Base-by-base conservation (phyloP, 2,329 filamentous ascomycete genomes). In the Pseudocercospora fuligena region DNA sequence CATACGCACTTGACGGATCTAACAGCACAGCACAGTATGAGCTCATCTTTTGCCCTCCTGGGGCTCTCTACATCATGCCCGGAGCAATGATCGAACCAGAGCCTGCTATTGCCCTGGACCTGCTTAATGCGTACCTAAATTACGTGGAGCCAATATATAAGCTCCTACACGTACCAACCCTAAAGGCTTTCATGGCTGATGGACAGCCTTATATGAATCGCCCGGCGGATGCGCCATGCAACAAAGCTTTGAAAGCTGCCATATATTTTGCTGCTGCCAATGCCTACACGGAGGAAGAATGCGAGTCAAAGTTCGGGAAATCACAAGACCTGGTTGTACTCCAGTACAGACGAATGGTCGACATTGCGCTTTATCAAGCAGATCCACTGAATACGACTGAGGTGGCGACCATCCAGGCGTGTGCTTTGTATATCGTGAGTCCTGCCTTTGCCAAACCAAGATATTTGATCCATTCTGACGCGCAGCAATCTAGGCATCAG, bases 201-300 rank as follows among this genome's bases (percentile, higher is more conserved):
- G 71, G 69, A 19, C 62, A 60, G 23, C 65, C 70, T 1, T 77
- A 76, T 40, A 66, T 77, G 9, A 72, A 72, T 19, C 67, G 73
- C 16, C 66, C 72, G 12, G 51, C 69, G 4, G 68, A 70, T 46
- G 62, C 74, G 14, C 67, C 67, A 0, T 71, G 70, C 27, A 73
- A 74, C 40, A 65, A 69, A 53, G 75, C 75, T 2, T 60, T 78
- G 43, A 74, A 70, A 59, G 73, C 73, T n/a, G 66, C 73, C 3
- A 60, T 76, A 14, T 77, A 71, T 68, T 77, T 76, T 59, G 73
- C 76, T 19, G 76, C 73, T 2, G 67, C 73, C n/a, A 77, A 73
- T 36, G 73, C 74, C 12, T 64, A 76, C 16, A 71, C 69, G 4
- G 73, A 78, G 23, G 70, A 72, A 12, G 75, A 78, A 49, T 75